Evolutionary conservation across 345 rosid species (phyloP).

Genomic region (Punica granatum): DNA sequence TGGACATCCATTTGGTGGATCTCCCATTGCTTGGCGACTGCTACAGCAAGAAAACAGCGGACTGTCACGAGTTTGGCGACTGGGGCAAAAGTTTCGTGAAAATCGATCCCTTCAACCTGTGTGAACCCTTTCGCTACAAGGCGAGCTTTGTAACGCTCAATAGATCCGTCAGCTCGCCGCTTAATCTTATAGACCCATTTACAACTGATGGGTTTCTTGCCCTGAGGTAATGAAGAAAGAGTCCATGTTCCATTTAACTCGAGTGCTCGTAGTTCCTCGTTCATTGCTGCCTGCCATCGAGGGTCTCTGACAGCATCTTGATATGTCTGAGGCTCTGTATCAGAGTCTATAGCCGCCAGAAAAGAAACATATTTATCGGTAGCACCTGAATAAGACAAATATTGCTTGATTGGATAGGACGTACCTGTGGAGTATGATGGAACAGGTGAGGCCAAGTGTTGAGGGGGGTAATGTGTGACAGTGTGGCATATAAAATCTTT

Average conservation of each 20-base stretch:
- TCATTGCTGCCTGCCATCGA: not conserved
- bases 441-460: too few species aligned
- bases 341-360: not conserved
- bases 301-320: not conserved
- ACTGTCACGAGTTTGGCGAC: not conserved
- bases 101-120: not conserved
- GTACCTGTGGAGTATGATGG: too few species aligned
- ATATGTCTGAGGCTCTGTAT: not conserved
- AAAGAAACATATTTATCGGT: too few species aligned
- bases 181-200: conserved; percentile 9
- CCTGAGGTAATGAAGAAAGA: not conserved
- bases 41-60: not conserved
- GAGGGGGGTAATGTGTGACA: too few species aligned
- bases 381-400: too few species aligned
- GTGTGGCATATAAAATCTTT: too few species aligned
- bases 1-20: not conserved
- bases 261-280: not conserved
- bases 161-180: not conserved
- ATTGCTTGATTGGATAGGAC: too few species aligned
- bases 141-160: conserved; percentile 1
- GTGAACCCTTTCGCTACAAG: not conserved
- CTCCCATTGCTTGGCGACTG: not conserved
- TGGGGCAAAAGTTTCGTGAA: not conserved
- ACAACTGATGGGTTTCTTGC: conserved; percentile 1
- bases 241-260: not conserved